These are phyloP conservation scores for Pichia sp. DNA, from an alignment of 1,139 yeast genomes.

Conservation along the genomic window DNA sequence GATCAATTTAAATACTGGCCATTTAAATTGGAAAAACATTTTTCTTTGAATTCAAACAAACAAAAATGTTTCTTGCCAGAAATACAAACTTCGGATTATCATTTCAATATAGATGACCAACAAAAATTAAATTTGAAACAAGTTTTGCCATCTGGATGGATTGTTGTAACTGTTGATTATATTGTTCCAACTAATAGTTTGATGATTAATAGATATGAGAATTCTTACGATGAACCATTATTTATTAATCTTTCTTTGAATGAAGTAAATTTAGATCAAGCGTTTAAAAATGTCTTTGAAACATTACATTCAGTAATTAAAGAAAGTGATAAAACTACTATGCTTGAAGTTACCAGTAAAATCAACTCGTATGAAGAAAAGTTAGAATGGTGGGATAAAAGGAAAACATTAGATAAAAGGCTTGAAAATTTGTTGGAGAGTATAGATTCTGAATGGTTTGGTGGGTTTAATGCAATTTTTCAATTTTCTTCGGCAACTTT, in stretches of 20 bases:
- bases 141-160: constrained; percentile 46
- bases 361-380: constrained; percentile 58
- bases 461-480: constrained; percentile 71
- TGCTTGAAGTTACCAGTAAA: constrained; percentile 42
- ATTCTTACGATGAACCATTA: constrained; percentile 18
- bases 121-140: not conserved
- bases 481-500: constrained; percentile 30
- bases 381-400: constrained; percentile 68
- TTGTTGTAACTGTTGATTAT: constrained; percentile 57
- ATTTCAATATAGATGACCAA: not conserved
- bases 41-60: constrained; percentile 1
- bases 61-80: constrained; percentile 6
- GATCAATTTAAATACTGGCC: constrained; percentile 11
- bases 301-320: constrained; percentile 48
- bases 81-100: not conserved
- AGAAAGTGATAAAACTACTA: constrained; percentile 59
- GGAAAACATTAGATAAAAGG: constrained; percentile 57
- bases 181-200: constrained; percentile 55
- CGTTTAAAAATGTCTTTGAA: constrained; percentile 42
- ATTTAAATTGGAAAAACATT: constrained; percentile 12
- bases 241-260: constrained; percentile 57
- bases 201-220: constrained; percentile 31
- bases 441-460: constrained; percentile 68
- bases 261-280: constrained; percentile 36
- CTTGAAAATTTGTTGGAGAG: constrained; percentile 48